phyloP scores from a whole-genome alignment of 768 basidiomycete species.

The Holtermannia corniformis region DNA sequence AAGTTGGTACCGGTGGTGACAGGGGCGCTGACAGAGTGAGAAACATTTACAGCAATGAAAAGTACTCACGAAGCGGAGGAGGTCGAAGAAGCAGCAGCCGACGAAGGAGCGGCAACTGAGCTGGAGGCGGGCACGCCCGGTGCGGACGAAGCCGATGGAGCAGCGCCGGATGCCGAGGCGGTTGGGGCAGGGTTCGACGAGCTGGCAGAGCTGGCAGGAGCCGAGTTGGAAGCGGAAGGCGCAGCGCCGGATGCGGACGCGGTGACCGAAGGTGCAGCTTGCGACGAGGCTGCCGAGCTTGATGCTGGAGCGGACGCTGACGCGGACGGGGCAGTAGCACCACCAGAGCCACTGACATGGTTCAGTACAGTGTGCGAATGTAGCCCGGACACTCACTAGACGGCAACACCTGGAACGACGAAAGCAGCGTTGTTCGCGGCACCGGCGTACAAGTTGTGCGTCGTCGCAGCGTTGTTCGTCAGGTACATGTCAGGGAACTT shows the following conservation, averaged over 20 bases:
- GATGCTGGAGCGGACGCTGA: no score
- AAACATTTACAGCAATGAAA: background rate
- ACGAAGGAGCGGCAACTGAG: background rate
- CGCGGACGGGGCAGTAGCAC: background rate
- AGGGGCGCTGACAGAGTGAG: constrained; percentile 1
- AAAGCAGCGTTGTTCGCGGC: constrained; percentile 2
- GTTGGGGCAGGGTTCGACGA: background rate
- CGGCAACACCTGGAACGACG: constrained; percentile 9
- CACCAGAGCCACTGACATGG: background rate
- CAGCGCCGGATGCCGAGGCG: background rate
- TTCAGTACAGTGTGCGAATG: no score
- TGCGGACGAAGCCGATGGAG: no score
- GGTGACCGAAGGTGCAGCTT: background rate
- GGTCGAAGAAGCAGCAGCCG: background rate
- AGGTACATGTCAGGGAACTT: constrained; percentile 16
- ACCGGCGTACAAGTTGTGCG: constrained; percentile 2
- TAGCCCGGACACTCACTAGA: constrained; percentile 3
- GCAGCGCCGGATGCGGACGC: no score
- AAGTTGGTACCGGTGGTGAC: constrained; percentile 8
- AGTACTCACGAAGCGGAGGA: constrained; percentile 5
- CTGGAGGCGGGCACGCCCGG: background rate
- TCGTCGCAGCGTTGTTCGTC: constrained; percentile 4
- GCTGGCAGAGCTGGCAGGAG: background rate
- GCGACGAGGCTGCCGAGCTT: background rate
- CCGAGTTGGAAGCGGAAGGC: background rate